Evolutionary conservation across 805 yeast species (phyloP).

Genomic region (Candida ortonii): DNA sequence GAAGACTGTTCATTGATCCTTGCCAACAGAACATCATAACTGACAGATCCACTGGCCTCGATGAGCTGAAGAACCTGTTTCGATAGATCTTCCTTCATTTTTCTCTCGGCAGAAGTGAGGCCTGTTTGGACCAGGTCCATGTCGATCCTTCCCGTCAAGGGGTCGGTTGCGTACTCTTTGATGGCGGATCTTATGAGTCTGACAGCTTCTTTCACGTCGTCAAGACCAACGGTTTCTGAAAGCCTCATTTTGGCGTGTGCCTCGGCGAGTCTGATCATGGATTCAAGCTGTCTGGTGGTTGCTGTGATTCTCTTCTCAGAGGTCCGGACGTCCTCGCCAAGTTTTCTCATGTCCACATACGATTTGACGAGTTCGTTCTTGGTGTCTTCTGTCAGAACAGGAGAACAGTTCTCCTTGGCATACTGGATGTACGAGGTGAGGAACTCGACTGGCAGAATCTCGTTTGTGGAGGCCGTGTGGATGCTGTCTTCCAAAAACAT

Average conservation of each 20-base stretch:
- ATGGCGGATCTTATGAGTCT: constrained; percentile 90
- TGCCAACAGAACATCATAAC: constrained; percentile 57
- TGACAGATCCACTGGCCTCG: constrained; percentile 47
- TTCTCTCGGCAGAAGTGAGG: constrained; percentile 81
- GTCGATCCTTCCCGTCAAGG: constrained; percentile 92
- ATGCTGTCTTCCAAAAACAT: constrained; percentile 90
- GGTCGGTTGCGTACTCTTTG: constrained; percentile 98
- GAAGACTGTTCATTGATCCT: constrained; percentile 65
- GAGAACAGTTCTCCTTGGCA: constrained; percentile 82
- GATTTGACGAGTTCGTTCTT: constrained; percentile 80
- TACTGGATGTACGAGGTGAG: constrained; percentile 87
- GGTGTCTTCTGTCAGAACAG: constrained; percentile 77
- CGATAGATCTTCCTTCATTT: constrained; percentile 67
- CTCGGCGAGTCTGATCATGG: constrained; percentile 90
- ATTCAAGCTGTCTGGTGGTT: constrained; percentile 93
- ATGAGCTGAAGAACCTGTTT: constrained; percentile 57
- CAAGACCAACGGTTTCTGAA: constrained; percentile 62
- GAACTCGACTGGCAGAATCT: constrained; percentile 80
- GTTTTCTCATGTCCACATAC: constrained; percentile 89
- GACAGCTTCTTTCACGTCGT: constrained; percentile 91
- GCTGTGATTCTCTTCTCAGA: constrained; percentile 94
- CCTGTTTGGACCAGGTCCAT: constrained; percentile 98
- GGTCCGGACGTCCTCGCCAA: constrained; percentile 87
- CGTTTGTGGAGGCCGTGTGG: constrained; percentile 61
- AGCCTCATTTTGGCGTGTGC: constrained; percentile 98